phyloP scores from a whole-genome alignment of 2,329 filamentous ascomycete genomes.

The Mariannaea elegans region DNA sequence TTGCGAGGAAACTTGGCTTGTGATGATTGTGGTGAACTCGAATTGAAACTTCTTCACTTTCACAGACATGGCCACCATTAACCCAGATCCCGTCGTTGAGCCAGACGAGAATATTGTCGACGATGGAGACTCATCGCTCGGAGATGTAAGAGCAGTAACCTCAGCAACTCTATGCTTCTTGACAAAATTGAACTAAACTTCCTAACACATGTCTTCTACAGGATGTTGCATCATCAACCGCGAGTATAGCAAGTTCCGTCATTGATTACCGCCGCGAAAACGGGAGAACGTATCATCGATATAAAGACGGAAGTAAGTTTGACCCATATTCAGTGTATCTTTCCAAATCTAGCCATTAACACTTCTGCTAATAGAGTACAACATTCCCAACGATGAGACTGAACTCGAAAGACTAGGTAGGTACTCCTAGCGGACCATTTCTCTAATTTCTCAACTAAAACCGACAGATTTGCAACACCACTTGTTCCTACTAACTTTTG shows the following conservation, averaged over 20 bases:
- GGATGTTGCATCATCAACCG: too few relatives aligned
- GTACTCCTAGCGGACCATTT: background rate
- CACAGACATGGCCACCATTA: background rate
- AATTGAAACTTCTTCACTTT: background rate
- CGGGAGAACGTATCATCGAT: background rate
- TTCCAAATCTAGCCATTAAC: too few relatives aligned
- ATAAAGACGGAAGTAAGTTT: background rate
- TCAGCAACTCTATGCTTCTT: too few relatives aligned
- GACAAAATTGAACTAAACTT: too few relatives aligned
- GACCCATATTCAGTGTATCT: background rate
- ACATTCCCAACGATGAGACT: background rate
- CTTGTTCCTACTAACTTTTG: background rate
- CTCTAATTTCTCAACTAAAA: too few relatives aligned
- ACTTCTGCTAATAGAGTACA: background rate
- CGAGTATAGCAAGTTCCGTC: background rate
- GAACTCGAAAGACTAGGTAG: background rate
- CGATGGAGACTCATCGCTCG: too few relatives aligned
- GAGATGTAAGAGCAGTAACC: too few relatives aligned
- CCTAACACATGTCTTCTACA: too few relatives aligned
- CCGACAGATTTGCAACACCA: constrained; percentile 3
- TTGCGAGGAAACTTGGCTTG: background rate
- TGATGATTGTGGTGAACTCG: background rate
- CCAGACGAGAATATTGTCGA: constrained; percentile 15
- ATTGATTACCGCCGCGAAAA: background rate
- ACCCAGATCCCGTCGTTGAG: constrained; percentile 3